A percentile compares a stretch with the other conserved stretches of the same genome.
Conservation (phyloP, 148 eudicot species). For the Dysphania ambrosioides region DNA sequence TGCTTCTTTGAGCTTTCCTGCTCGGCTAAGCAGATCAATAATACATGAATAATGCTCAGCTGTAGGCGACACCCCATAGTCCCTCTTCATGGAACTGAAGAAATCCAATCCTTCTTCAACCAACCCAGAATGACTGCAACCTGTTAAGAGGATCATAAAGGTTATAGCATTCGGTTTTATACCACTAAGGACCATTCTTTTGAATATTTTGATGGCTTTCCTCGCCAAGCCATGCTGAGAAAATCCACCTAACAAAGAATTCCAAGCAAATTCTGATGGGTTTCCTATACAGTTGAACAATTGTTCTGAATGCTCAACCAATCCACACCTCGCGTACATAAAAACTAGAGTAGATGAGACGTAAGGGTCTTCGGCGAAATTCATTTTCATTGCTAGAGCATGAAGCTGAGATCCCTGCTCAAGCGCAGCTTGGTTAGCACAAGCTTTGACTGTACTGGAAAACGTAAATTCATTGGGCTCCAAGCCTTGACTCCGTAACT, state of each 20-base stretch:
- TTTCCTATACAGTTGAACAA: constrained; percentile 27
- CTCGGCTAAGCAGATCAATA: constrained; percentile 50
- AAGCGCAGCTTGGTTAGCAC: constrained; percentile 50
- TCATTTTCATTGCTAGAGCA: constrained; percentile 37
- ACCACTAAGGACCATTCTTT: constrained; percentile 28
- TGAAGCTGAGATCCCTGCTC: constrained; percentile 52
- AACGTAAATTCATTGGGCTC: constrained; percentile 47
- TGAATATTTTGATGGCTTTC: constrained; percentile 30
- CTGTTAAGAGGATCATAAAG: constrained; percentile 42
- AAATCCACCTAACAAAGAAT: constrained; percentile 38
- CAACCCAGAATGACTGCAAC: constrained; percentile 57
- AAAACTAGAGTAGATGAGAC: constrained; percentile 40
- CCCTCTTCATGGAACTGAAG: constrained; percentile 39
- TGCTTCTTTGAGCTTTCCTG: constrained; percentile 50
- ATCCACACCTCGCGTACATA: constrained; percentile 57
- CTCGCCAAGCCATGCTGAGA: constrained; percentile 45
- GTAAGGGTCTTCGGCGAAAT: constrained; percentile 27
- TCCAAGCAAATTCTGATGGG: constrained; percentile 34
- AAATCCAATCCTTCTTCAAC: constrained; percentile 43
- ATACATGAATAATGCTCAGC: constrained; percentile 49
- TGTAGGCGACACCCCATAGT: constrained; percentile 37
- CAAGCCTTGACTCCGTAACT: constrained; percentile 30
- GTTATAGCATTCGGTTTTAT: constrained; percentile 43
- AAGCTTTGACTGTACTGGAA: constrained; percentile 47
- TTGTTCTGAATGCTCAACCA: constrained; percentile 32